Evolutionary conservation across 371 early-diverging fungal genomes (phyloP), one percentile per base, ranked within the genome.

Genomic region (Circinella umbellata): DNA sequence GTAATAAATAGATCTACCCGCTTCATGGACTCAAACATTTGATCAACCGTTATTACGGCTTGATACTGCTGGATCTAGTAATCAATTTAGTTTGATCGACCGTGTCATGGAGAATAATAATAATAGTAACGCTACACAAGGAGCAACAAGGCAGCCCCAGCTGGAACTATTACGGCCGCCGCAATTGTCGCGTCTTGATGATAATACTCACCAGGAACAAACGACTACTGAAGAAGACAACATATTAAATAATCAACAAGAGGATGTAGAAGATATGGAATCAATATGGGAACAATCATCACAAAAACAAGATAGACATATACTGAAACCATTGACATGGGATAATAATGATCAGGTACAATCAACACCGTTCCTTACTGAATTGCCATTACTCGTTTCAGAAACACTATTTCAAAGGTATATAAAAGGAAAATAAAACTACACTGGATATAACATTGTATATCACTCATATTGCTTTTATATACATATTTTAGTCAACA

Each of bases 341-440:
- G 62, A 61, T 27, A 27, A 27, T 27, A 2, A 27, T 27, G 46
- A 61, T 39, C 62, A 17, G 10, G 39, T 15, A 27, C 34, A 61
- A 38, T 5, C 15, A 1, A 80, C 80, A 7, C 79, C 83, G 6
- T 86, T 77, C 67, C 53, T 86, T 17, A 81, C 84, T 6, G 87
- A 86, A 66, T 65, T 77, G 7, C 74, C 79, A 34, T 47, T 51
- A 13, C 18, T 47, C 3, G 42, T 69, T 4, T 83, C 77, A 67
- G 84, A 85, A 36, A 66, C 82, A 1, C 36, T 78, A 8, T 74
- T 79, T 60, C 68, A 71, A 64, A 76, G 59, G 82, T 81, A 71
- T 48, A 27, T 27, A 37, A 5, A 51, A 51, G 17, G 15, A n/a
- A 51, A n/a, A 57, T 34, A 11, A 17, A 54, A 4, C 54, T 20